Evolutionary conservation across 164 flowering plant species (phyloP), one percentile per base, ranked within the genome.

Genomic region (Annona squamosa): DNA sequence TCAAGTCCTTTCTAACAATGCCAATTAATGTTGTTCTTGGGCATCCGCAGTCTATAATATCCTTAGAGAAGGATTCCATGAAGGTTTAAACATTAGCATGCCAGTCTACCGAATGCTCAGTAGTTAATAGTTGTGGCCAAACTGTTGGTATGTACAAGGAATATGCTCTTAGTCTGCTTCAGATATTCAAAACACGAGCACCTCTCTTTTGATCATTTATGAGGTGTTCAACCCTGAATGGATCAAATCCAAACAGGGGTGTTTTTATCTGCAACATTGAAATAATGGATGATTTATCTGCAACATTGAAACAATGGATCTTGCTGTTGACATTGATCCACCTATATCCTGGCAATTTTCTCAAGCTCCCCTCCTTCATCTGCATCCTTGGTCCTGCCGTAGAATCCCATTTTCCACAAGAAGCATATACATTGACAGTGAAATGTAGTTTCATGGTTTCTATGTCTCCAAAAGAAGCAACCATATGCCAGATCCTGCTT

Each of bases 341-440:
- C 82, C 97, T 92, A 79, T 89, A 87, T 17, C 95, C 97, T 37
- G 95, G 88, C 45, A 81, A 46, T 79, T 89, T 90, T 77, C 65
- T 84, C 74, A 90, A 62, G 17, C 87, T 84, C 71, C 69, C 85
- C 59, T 83, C 84, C 78, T 80, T 87, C 94, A 91, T 90, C 76
- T 46, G 62, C 46, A 48, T 74, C 76, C 95, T 88, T 64, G 86
- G 78, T 70, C 83, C 83, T 45, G 89, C 85, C 63, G 89, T 93
- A 65, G 18, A 80, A 70, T 88, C 89, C 97, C 97, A 90, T 72
- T 70, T 85, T 70, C 76, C 79, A 1, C 84, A 82, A 71, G 88
- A 81, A 48, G 97, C 97, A 80, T 83, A 79, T 16, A 81, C 47
- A 74, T 92, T 7, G 95, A 90, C 62, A 89, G 77, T 1, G 88